Evolutionary conservation across 257 asterid species (phyloP).

Genomic region (Nicotiana paniculata): DNA sequence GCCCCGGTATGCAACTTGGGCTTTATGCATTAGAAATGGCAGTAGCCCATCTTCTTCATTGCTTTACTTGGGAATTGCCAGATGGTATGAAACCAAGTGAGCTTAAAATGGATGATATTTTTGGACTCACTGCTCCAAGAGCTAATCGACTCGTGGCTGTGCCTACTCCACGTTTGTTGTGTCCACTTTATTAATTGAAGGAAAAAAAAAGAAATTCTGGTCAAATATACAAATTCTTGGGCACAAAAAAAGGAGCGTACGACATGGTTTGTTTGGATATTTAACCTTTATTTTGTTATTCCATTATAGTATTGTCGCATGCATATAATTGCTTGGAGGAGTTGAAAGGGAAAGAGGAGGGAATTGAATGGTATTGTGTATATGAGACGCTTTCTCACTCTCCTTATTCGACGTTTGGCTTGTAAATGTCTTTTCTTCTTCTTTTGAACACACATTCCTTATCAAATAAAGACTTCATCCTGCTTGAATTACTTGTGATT

Average conservation of each 20-base stretch:
- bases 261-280: neutral
- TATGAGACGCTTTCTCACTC: neutral
- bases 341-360: neutral
- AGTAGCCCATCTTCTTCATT: slow-evolving; percentile 74
- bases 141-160: slow-evolving; percentile 70
- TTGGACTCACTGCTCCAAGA: slow-evolving; percentile 82
- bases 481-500: neutral
- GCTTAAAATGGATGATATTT: slow-evolving; percentile 61
- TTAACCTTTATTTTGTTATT: neutral
- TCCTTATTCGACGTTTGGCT: neutral
- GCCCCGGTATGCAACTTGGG: slow-evolving; percentile 98
- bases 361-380: neutral
- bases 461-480: neutral
- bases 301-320: neutral
- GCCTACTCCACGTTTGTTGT: slow-evolving; percentile 57
- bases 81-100: slow-evolving; percentile 84
- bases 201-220: neutral
- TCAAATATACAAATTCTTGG: neutral
- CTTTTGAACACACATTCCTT: neutral
- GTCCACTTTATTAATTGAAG: slow-evolving; percentile 39
- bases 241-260: neutral
- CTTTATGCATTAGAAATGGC: slow-evolving; percentile 69
- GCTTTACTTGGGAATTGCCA: slow-evolving; percentile 83
- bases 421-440: neutral
- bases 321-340: neutral